phyloP scores from a whole-genome alignment of 2,329 filamentous ascomycete species.

The Madurella mycetomatis region DNA sequence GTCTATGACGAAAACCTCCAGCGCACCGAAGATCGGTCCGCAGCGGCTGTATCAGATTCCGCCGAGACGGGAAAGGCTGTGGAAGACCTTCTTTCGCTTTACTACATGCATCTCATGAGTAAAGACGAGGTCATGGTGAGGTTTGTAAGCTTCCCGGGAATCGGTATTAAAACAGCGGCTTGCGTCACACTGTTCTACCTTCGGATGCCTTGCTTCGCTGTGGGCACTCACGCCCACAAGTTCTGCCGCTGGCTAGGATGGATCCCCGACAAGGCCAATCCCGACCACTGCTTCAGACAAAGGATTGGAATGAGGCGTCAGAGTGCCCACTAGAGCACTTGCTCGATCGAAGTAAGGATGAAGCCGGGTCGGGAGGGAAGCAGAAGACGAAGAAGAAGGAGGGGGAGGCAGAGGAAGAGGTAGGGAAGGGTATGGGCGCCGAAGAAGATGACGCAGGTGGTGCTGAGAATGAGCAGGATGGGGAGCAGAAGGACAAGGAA shows the following conservation, averaged over 20 bases:
- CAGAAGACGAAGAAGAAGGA: slow-evolving; percentile 4
- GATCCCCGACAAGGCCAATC: slow-evolving; percentile 47
- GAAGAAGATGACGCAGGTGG: no score
- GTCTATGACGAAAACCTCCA: slow-evolving; percentile 62
- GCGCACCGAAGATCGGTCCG: slow-evolving; percentile 36
- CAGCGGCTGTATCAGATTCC: slow-evolving; percentile 40
- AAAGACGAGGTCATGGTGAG: slow-evolving; percentile 47
- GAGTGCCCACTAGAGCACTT: slow-evolving; percentile 41
- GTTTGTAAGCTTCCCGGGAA: slow-evolving; percentile 47
- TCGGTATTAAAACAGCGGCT: slow-evolving; percentile 54
- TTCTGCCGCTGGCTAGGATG: slow-evolving; percentile 51
- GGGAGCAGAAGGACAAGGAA: neutral
- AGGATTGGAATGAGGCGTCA: slow-evolving; percentile 54
- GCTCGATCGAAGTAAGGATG: slow-evolving; percentile 33
- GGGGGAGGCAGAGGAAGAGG: slow-evolving; percentile 10
- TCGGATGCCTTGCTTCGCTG: slow-evolving; percentile 49
- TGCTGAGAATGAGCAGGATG: neutral
- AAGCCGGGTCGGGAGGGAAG: slow-evolving; percentile 16
- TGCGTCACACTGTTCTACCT: slow-evolving; percentile 56
- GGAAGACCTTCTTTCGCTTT: slow-evolving; percentile 43
- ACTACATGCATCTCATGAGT: slow-evolving; percentile 44
- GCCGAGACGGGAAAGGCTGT: neutral
- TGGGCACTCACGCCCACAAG: slow-evolving; percentile 54
- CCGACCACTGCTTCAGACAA: slow-evolving; percentile 49
- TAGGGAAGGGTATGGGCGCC: slow-evolving; percentile 4